Evolutionary conservation across 495 filamentous ascomycete genomes (phyloP), one percentile per base, ranked within the genome.

Genomic region (Evansstolkia leycettana): DNA sequence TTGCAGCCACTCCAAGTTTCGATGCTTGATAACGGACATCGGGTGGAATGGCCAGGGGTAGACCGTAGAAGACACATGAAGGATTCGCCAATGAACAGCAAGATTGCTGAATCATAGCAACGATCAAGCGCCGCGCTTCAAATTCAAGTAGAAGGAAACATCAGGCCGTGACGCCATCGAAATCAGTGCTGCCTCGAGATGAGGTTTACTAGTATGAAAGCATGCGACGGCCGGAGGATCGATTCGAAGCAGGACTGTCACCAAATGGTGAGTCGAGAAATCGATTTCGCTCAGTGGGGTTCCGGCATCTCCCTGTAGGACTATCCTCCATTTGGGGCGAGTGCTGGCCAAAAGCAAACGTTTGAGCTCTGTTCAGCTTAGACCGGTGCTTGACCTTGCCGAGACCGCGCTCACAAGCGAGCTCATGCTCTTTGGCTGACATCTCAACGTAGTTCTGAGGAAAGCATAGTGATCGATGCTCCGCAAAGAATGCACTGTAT

Each of bases 361-460:
- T 99, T 55, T 94, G 83, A 12, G 92, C 87, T 27, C 92, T 72
- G 45, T 75, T 75, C 31, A 99, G 58, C 49, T 90, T 88, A 41
- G 76, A 75, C 28, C 92, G 80, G 45, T 82, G 82, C 41, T 74
- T 72, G 41, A 99, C 73, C 52, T 83, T 85, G 42, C 83, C 84
- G 67, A 99, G 80, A 41, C 90, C 88, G 46, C 83, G 78, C 67
- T 96, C 92, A 47, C 90, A 95, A 18, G 86, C 87, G 42, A 78
- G 75, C 41, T 82, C 79, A 54, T 96, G 88, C 53, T 87, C 81
- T 44, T 87, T 78, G 42, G 78, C 82, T 34, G 72, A 78, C 92
- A 99, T 99, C 57, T 88, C 84, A 17, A 96, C 84, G 47, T 99
- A 99, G 41, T 87, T 82, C 49, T 93, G 88, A 7, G 90, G 90